Evolutionary conservation across 345 rosid genomes (phyloP).

Genomic region (Xanthoceras sorbifolium): DNA sequence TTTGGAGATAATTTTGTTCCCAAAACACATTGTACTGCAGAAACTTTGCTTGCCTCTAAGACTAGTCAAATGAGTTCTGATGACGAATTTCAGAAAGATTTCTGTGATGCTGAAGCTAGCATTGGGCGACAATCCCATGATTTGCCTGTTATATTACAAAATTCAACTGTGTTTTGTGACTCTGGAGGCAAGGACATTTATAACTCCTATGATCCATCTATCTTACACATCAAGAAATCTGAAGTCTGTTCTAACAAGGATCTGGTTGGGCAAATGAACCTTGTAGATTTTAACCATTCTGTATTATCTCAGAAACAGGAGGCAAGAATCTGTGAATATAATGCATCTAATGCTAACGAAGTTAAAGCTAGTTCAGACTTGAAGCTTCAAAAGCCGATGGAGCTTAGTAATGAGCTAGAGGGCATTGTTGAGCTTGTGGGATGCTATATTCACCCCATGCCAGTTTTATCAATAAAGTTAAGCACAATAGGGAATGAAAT

Average conservation of each 20-base stretch:
- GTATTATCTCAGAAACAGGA: constrained; percentile 30
- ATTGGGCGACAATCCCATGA: constrained; percentile 30
- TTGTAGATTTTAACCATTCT: constrained; percentile 24
- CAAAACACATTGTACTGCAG: constrained; percentile 24
- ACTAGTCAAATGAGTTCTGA: constrained; percentile 29
- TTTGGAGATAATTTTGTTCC: constrained; percentile 29
- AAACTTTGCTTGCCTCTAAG: constrained; percentile 32
- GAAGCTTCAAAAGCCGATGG: constrained; percentile 39
- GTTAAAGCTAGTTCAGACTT: constrained; percentile 32
- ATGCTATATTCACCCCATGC: constrained; percentile 74
- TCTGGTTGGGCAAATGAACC: constrained; percentile 28
- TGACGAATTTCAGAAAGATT: constrained; percentile 28
- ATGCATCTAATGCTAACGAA: constrained; percentile 26
- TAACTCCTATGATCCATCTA: constrained; percentile 28
- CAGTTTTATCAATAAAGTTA: constrained; percentile 55
- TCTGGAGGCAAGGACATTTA: constrained; percentile 30
- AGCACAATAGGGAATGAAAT: constrained; percentile 53
- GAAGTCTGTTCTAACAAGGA: constrained; percentile 31
- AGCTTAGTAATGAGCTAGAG: constrained; percentile 45
- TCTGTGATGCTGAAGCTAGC: constrained; percentile 16
- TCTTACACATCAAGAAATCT: constrained; percentile 29
- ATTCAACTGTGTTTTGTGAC: constrained; percentile 20
- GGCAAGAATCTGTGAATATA: constrained; percentile 27
- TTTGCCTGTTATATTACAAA: constrained; percentile 31
- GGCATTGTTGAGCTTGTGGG: constrained; percentile 59